phyloP scores from a whole-genome alignment of 1,139 yeast genomes.

The Protomyces macrosporus region DNA sequence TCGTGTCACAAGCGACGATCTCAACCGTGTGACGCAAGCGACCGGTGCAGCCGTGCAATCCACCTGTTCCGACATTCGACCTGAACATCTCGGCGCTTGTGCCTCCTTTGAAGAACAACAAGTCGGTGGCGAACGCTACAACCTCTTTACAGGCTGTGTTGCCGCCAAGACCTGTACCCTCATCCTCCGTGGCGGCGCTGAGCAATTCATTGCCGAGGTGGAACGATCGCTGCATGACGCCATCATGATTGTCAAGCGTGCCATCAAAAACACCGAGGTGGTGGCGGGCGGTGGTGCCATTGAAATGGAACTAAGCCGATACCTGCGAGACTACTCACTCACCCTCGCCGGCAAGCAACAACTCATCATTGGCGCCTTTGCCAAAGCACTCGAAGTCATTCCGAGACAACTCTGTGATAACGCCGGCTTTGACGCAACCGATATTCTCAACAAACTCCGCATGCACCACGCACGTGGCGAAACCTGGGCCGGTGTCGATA shows the following conservation, averaged over 20 bases:
- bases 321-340: constrained; percentile 78
- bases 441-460: constrained; percentile 79
- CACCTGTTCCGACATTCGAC: constrained; percentile 71
- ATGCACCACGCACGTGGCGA: constrained; percentile 94
- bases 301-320: constrained; percentile 91
- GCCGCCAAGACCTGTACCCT: constrained; percentile 89
- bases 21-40: constrained; percentile 88
- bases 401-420: constrained; percentile 97
- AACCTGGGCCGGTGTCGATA: constrained; percentile 86
- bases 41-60: constrained; percentile 91
- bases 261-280: constrained; percentile 74
- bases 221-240: constrained; percentile 97
- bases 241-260: constrained; percentile 94
- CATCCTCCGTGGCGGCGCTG: constrained; percentile 94
- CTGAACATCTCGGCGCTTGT: constrained; percentile 79
- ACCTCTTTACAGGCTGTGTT: constrained; percentile 87
- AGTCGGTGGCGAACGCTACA: constrained; percentile 92
- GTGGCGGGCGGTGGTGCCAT: constrained; percentile 99
- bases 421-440: constrained; percentile 96
- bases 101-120: constrained; percentile 83
- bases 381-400: constrained; percentile 88
- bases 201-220: constrained; percentile 96
- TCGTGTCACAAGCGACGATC: constrained; percentile 79
- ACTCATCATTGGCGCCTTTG: constrained; percentile 82
- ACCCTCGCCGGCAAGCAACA: constrained; percentile 95